Base-by-base conservation (phyloP, 192 early-diverging fungal genomes). In the Coemansia sp. region DNA sequence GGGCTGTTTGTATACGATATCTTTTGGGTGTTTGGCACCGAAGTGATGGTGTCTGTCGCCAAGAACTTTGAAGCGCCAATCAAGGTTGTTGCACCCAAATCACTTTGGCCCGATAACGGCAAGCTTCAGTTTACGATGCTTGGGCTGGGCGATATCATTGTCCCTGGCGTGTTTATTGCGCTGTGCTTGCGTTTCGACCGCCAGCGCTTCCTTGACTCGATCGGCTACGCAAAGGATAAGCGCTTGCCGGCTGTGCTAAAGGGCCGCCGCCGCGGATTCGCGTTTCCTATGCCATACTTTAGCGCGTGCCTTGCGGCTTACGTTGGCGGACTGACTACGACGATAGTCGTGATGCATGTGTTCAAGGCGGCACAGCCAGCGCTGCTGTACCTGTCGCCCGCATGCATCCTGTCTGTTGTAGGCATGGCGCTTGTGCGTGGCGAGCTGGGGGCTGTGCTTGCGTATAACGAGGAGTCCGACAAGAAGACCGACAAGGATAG, bases 1-100 rank as follows among this genome's bases (percentile, higher is more conserved):
- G 95, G 92, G 18, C 80, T 99, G 46, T 99, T 99, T 83, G 75
- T 95, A 26, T 99, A 99, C 72, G 97, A 99, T 78, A 89, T 99
- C 58, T 99, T 98, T 68, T 99, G 97, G 97, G 97, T 99, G 65
- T 99, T 99, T 86, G 95, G 95, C 39, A 98, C 97, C 7, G 92
- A 94, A 43, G 97, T 99, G 20, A 99, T 99, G 97, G 97, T 98
- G 7, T 91, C 92, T 9, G 97, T 99, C 23, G 97, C 97, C 45
- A 96, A 92, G 84, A 91, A 88, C 63, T 93, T 98, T 79, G 97
- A 99, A 71, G 94, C 93, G 6, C 97, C 97, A 36, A 93, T 99
- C 77, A 99, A 99, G 87, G 90, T 99, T 4, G 79, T 96, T 43
- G 95, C 89, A 76, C 94, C 96, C 39, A 91, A 91, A 62, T 75